Conservation (phyloP, 2,329 filamentous ascomycete genomes). For the Hypoxylon sp. region DNA sequence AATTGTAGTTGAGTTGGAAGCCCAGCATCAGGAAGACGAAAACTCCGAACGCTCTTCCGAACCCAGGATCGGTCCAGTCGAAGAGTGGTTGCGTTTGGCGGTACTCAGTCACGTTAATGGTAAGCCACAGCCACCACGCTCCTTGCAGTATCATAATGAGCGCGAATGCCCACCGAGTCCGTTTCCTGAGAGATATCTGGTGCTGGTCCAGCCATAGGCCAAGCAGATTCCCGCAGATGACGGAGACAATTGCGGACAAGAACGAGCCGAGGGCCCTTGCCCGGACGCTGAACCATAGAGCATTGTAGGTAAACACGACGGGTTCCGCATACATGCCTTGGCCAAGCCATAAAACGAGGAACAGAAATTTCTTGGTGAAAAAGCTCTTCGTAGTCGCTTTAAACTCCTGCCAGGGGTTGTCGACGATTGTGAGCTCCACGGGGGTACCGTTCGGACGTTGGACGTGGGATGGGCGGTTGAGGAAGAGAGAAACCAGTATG, state of each 20-base stretch:
- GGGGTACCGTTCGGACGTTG: slow-evolving; percentile 70
- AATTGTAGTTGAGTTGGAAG: slow-evolving; percentile 79
- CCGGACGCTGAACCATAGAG: slow-evolving; percentile 74
- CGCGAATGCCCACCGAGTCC: slow-evolving; percentile 64
- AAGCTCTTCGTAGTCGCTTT: slow-evolving; percentile 66
- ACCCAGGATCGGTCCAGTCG: slow-evolving; percentile 71
- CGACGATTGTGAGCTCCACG: slow-evolving; percentile 65
- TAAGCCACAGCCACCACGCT: slow-evolving; percentile 77
- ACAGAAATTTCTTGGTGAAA: slow-evolving; percentile 66
- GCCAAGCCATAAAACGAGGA: slow-evolving; percentile 72
- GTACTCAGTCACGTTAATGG: slow-evolving; percentile 69
- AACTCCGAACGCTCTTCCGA: slow-evolving; percentile 71
- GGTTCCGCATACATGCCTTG: slow-evolving; percentile 76
- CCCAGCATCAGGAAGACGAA: slow-evolving; percentile 72
- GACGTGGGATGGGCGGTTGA: slow-evolving; percentile 68
- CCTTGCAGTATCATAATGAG: slow-evolving; percentile 66
- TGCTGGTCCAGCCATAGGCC: slow-evolving; percentile 71
- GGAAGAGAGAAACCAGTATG: slow-evolving; percentile 68
- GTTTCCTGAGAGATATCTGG: slow-evolving; percentile 59
- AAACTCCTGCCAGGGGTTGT: slow-evolving; percentile 66
- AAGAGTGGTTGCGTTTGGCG: slow-evolving; percentile 63
- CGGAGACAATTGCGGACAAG: slow-evolving; percentile 71
- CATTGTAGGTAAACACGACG: slow-evolving; percentile 74
- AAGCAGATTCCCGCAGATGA: slow-evolving; percentile 70
- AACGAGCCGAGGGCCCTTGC: slow-evolving; percentile 75